A percentile compares a stretch with the other conserved stretches of the same genome.
Conservation (phyloP, 2,329 filamentous ascomycete genomes). For the Ceratocystis colombiana region DNA sequence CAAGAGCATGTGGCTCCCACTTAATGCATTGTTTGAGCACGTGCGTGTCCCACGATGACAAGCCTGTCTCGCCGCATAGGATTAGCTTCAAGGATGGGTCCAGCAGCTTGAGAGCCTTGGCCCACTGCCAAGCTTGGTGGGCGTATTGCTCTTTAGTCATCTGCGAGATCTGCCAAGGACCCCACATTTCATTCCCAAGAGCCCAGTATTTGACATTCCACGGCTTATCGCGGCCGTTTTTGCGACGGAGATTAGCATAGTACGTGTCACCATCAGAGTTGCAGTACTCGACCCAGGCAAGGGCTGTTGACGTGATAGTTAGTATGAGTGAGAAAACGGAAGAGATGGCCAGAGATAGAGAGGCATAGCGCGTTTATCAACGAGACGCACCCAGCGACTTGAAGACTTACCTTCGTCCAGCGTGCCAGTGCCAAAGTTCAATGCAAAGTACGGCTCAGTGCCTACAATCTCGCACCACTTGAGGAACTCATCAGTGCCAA, state of each 20-base stretch:
- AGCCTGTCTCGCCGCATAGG: constrained; percentile 62
- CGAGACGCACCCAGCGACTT: not conserved
- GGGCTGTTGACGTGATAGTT: constrained; percentile 31
- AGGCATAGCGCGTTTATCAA: not conserved
- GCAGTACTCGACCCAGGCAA: constrained; percentile 80
- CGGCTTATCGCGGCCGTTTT: constrained; percentile 64
- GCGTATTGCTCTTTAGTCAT: constrained; percentile 61
- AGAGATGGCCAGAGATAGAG: not conserved
- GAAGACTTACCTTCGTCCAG: constrained; percentile 32
- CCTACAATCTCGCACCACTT: constrained; percentile 64
- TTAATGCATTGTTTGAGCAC: constrained; percentile 59
- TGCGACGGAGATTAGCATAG: constrained; percentile 68
- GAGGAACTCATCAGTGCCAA: constrained; percentile 81
- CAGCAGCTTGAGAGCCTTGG: constrained; percentile 59
- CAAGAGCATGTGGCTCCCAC: constrained; percentile 32
- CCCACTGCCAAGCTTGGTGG: constrained; percentile 59
- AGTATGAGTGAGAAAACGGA: not conserved
- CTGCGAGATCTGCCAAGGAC: constrained; percentile 57
- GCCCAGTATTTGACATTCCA: constrained; percentile 81
- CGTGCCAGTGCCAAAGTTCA: constrained; percentile 72
- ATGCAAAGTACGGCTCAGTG: constrained; percentile 66
- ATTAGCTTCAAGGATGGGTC: constrained; percentile 61
- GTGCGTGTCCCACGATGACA: constrained; percentile 60
- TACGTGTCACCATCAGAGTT: constrained; percentile 67
- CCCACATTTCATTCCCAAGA: constrained; percentile 65